Conservation (phyloP, 768 basidiomycete species). For the Austroboletus eburneus region DNA sequence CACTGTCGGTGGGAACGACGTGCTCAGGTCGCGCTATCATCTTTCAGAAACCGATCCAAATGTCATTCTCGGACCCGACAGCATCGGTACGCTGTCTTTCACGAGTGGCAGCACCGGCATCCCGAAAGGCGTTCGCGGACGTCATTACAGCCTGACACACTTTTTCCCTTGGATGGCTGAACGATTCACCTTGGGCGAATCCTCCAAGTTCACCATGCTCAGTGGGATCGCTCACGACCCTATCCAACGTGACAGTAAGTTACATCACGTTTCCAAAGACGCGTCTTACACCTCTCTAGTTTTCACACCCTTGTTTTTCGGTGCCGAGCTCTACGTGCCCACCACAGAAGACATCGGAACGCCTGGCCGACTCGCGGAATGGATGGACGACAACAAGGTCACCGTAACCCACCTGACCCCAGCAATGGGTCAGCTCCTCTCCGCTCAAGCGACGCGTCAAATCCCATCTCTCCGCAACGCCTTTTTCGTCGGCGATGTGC, state of each 20-base stretch:
- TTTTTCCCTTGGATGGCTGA: slow-evolving; percentile 99
- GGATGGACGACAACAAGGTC: slow-evolving; percentile 91
- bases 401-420: slow-evolving; percentile 98
- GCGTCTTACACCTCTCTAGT: slow-evolving; percentile 44
- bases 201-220: slow-evolving; percentile 94
- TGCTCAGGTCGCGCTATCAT: slow-evolving; percentile 50
- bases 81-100: slow-evolving; percentile 90
- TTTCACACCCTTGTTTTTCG: slow-evolving; percentile 98
- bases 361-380: slow-evolving; percentile 92
- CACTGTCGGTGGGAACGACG: slow-evolving; percentile 43
- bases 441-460: slow-evolving; percentile 75
- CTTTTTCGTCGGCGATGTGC: slow-evolving; percentile 98
- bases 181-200: slow-evolving; percentile 67
- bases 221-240: slow-evolving; percentile 99
- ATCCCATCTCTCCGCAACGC: slow-evolving; percentile 86
- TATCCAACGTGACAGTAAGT: slow-evolving; percentile 92
- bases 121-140: slow-evolving; percentile 94
- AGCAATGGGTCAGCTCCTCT: slow-evolving; percentile 98
- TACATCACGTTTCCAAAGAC: too few species aligned
- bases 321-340: slow-evolving; percentile 91
- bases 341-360: slow-evolving; percentile 97
- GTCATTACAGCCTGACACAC: slow-evolving; percentile 95
- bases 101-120: slow-evolving; percentile 97
- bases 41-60: slow-evolving; percentile 73
- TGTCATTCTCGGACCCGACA: slow-evolving; percentile 89